Percentiles rank a stretch among this genome's conserved stretches.
Evolutionary conservation across 2,329 filamentous ascomycete species (phyloP).

Genomic region (Knufia petricola): DNA sequence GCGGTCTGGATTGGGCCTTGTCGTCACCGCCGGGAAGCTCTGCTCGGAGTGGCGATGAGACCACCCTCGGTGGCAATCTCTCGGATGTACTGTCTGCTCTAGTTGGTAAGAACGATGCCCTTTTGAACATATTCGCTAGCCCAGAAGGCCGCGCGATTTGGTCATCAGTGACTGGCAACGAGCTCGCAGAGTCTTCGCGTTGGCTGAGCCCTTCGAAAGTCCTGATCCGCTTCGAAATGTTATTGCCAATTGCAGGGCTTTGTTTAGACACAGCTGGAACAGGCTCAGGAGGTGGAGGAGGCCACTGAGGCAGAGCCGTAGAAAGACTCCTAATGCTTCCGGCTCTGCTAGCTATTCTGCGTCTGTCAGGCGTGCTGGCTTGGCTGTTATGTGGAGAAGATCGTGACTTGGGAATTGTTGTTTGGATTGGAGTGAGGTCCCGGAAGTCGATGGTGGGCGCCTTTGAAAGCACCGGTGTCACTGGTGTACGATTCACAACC

Average conservation of each 20-base stretch:
- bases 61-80: not conserved
- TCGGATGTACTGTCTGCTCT: not conserved
- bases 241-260: slow-evolving; percentile 75
- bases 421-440: slow-evolving; percentile 1
- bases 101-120: slow-evolving; percentile 1
- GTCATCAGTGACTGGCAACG: slow-evolving; percentile 13
- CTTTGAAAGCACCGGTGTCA: slow-evolving; percentile 51
- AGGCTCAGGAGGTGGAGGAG: slow-evolving; percentile 21
- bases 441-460: slow-evolving; percentile 2
- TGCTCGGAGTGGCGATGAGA: not conserved
- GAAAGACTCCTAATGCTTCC: slow-evolving; percentile 16
- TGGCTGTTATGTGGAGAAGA: slow-evolving; percentile 13
- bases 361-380: slow-evolving; percentile 13
- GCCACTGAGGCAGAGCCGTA: slow-evolving; percentile 21
- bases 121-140: slow-evolving; percentile 6
- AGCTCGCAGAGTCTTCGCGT: slow-evolving; percentile 32
- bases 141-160: slow-evolving; percentile 22
- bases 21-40: not conserved
- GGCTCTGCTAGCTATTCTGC: slow-evolving; percentile 1
- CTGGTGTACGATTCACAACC: slow-evolving; percentile 72
- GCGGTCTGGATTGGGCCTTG: not conserved
- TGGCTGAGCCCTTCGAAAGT: slow-evolving; percentile 68
- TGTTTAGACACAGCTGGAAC: slow-evolving; percentile 49
- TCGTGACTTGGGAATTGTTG: slow-evolving; percentile 12
- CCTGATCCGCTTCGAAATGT: slow-evolving; percentile 90